A percentile compares a stretch with the other conserved stretches of the same genome.
Conservation (phyloP, 1,284 basidiomycete species). For the Tetrapyrgos nigripes region DNA sequence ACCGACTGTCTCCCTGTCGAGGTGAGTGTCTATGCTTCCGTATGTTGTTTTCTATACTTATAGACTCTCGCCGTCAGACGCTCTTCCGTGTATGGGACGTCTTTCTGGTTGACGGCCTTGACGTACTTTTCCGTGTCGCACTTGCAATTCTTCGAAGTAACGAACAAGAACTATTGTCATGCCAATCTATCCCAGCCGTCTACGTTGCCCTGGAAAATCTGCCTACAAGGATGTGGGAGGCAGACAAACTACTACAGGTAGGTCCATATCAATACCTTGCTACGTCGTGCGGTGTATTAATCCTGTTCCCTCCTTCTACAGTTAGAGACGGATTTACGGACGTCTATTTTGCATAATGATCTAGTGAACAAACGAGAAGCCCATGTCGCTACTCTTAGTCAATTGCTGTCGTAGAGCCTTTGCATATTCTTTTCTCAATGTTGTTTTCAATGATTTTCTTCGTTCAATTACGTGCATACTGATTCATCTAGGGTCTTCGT, state of each 20-base stretch:
- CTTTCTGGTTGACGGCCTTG: conserved; percentile 93
- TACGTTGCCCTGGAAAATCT: conserved; percentile 88
- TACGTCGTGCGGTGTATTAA: background rate
- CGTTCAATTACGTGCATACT: background rate
- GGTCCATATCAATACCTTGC: no score
- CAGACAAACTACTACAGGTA: conserved; percentile 89
- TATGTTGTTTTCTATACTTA: background rate
- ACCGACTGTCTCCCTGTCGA: conserved; percentile 97
- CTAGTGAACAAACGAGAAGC: conserved; percentile 69
- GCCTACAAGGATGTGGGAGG: conserved; percentile 91
- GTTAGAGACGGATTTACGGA: conserved; percentile 75
- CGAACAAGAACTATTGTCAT: conserved; percentile 82
- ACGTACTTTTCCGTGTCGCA: conserved; percentile 91
- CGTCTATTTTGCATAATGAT: conserved; percentile 70
- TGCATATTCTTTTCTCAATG: background rate
- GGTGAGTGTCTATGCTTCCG: conserved; percentile 50
- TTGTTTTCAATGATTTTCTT: background rate
- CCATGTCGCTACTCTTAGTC: conserved; percentile 58
- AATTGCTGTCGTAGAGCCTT: conserved; percentile 32
- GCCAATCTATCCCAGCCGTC: conserved; percentile 84
- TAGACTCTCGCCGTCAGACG: conserved; percentile 53
- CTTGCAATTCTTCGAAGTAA: conserved; percentile 86
- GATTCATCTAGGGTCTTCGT: background rate
- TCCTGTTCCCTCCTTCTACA: conserved; percentile 33
- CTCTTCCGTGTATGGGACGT: conserved; percentile 94